Evolutionary conservation across 305 asterid species (phyloP).

Genomic region (Fraxinus nigra): DNA sequence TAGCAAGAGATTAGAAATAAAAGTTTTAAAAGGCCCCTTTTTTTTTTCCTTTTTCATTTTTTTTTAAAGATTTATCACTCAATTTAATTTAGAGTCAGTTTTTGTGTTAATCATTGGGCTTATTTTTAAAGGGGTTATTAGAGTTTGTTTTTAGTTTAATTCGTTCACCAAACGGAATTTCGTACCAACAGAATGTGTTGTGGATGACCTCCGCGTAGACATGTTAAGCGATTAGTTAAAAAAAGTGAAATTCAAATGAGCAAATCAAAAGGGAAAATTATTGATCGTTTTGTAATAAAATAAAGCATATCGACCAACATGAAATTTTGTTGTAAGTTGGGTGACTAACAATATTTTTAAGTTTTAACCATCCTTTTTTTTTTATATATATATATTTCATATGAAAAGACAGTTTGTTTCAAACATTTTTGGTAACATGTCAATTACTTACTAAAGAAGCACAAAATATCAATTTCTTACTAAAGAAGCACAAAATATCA

Average conservation of each 20-base stretch:
- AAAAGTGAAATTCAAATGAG: neutral
- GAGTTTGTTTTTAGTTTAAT: neutral
- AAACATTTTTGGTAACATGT: neutral
- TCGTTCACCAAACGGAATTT: neutral
- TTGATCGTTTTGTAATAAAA: too few relatives aligned
- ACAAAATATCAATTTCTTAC: neutral
- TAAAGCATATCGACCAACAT: neutral
- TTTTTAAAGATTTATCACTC: too few relatives aligned
- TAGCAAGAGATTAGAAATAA: neutral
- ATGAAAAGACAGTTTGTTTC: neutral
- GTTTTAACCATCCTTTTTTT: too few relatives aligned
- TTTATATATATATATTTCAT: too few relatives aligned
- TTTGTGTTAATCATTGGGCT: neutral
- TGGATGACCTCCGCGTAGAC: neutral
- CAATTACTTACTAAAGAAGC: neutral
- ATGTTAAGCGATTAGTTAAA: neutral
- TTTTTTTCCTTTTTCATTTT: too few relatives aligned
- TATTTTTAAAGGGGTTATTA: neutral
- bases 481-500: neutral
- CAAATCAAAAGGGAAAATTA: neutral
- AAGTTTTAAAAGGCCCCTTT: neutral
- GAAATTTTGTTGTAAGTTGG: neutral
- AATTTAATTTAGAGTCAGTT: too few relatives aligned
- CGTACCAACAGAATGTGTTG: neutral
- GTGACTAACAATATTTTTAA: neutral